These are phyloP conservation scores for Aureobasidium sp. DNA, from an alignment of 2,329 filamentous ascomycete genomes.

Conservation along the genomic window DNA sequence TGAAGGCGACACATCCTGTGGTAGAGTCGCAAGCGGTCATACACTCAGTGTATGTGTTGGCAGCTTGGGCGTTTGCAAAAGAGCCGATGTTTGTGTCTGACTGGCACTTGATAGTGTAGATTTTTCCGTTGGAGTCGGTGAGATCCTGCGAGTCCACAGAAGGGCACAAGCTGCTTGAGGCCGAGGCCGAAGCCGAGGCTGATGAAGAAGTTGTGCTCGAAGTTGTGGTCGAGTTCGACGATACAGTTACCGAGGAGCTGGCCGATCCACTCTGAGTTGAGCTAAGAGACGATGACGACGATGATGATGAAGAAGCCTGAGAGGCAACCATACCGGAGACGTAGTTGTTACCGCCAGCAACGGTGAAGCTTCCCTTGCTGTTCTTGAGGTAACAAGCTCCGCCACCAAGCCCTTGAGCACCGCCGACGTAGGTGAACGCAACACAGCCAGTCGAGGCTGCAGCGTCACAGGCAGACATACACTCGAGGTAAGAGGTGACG, in stretches of 20 bases:
- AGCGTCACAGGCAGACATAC: slow-evolving; percentile 14
- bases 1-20: slow-evolving; percentile 14
- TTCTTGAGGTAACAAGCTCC: slow-evolving; percentile 14
- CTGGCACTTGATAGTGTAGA: slow-evolving; percentile 10
- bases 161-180: slow-evolving; percentile 17
- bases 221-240: slow-evolving; percentile 10
- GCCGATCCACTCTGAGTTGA: not conserved
- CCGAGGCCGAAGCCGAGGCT: not conserved
- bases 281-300: not conserved
- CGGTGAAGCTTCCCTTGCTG: slow-evolving; percentile 14
- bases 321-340: not conserved
- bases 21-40: slow-evolving; percentile 12
- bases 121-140: slow-evolving; percentile 11
- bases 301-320: not conserved
- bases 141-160: not conserved
- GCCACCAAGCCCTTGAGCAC: slow-evolving; percentile 1
- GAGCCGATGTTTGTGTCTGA: slow-evolving; percentile 13
- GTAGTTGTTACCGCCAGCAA: slow-evolving; percentile 10
- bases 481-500: slow-evolving; percentile 12
- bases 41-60: slow-evolving; percentile 14
- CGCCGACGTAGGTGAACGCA: slow-evolving; percentile 16
- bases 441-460: slow-evolving; percentile 11
- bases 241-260: not conserved
- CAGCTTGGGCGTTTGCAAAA: slow-evolving; percentile 11
- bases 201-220: too few species aligned